Base-by-base conservation (phyloP, 2,329 filamentous ascomycete species). In the Dactylellina haptotyla region DNA sequence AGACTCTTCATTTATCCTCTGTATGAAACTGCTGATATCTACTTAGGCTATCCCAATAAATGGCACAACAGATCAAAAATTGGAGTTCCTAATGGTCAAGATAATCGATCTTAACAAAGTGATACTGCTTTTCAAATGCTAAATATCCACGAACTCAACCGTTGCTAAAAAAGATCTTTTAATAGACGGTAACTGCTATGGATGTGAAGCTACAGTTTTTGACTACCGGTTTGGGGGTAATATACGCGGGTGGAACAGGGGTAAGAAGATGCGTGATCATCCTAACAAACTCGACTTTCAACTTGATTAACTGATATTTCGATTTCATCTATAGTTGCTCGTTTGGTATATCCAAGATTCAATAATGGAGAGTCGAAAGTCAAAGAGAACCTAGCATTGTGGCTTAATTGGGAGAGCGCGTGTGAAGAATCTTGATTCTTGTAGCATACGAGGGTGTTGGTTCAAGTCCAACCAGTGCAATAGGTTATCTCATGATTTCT, bases 251-350 rank as follows among this genome's bases (percentile, higher is more conserved):
- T 9, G 59, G 23, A 28, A 23, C 9, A 8, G n/a, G 46, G n/a
- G 59, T 63, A 63, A 63, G 59, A 43, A 25, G 16, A 46, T 45
- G 30, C 34, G 20, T 63, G 34, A 32, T 45, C 10, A 63, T 43
- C 23, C 16, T 32, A 28, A 54, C 6, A 51, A 9, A 53, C 32
- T 63, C 45, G 14, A 39, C 14, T 62, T 62, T 16, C 18, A 62
- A 30, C 30, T 51, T 57, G 25, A 25, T 41, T 37, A n/a, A 30
- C 45, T 62, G 41, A 61, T 28, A 32, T 26, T 48, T 61, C 41
- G 26, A 32, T 61, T 23, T 48, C 50, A 48, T 62, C n/a, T 51
- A 62, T 62, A 62, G 58, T 14, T 62, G 12, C 45, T 62, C 18
- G 30, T n/a, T 2, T 62, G 58, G 45, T 51, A 26, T 16, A 37